A percentile compares a stretch with the other conserved stretches of the same genome.
These are phyloP conservation scores for Bruguiera hainesii DNA, from an alignment of 441 rosid genomes.

Conservation along the genomic window DNA sequence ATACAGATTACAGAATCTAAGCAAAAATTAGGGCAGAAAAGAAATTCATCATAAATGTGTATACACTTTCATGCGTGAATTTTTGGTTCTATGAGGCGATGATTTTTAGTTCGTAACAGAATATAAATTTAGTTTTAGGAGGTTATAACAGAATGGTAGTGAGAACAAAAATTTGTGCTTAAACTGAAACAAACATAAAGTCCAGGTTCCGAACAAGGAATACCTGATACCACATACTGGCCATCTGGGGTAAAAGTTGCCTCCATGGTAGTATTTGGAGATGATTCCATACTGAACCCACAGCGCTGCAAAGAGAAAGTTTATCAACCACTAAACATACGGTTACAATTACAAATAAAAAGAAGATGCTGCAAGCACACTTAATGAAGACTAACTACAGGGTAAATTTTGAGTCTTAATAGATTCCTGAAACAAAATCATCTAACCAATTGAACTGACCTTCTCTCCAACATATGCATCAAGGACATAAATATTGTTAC, in stretches of 20 bases:
- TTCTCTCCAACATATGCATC: constrained; percentile 95
- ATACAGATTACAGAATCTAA: background rate
- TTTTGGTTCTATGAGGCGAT: background rate
- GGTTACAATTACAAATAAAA: constrained; percentile 1
- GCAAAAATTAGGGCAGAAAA: background rate
- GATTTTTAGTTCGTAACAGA: background rate
- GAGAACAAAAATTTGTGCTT: background rate
- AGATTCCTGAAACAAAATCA: background rate
- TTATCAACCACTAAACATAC: background rate
- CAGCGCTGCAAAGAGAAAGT: constrained; percentile 52
- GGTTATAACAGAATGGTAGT: background rate
- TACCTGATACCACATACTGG: constrained; percentile 90
- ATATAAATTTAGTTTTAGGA: background rate
- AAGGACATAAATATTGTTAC: constrained; percentile 72
- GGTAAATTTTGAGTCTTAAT: background rate
- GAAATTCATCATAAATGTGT: background rate
- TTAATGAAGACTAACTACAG: background rate
- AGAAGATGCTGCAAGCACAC: constrained; percentile 2
- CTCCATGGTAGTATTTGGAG: constrained; percentile 70
- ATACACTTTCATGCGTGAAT: background rate
- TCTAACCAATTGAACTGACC: constrained; percentile 39
- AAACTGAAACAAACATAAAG: background rate
- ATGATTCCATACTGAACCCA: constrained; percentile 88
- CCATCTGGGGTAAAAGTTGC: constrained; percentile 99
- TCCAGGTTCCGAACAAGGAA: constrained; percentile 1